Percentiles rank a stretch among this genome's conserved stretches.
Conservation (phyloP, 2,329 filamentous ascomycete genomes). For the Fragosphaeria purpurea region DNA sequence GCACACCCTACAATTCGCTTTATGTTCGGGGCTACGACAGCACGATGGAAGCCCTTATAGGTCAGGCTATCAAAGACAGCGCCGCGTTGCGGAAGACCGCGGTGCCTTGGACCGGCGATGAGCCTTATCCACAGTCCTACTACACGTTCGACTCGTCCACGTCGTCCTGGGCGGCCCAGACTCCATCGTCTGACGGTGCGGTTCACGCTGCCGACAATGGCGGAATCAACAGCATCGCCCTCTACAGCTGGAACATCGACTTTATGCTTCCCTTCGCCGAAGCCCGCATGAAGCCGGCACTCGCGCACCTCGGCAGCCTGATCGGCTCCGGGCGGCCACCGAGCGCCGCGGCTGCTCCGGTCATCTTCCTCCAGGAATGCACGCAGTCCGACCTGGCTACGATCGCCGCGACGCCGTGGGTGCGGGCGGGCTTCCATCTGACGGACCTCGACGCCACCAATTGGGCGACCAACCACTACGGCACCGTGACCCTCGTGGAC, state of each 20-base stretch:
- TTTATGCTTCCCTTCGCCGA: conserved; percentile 23
- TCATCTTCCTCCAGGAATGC: conserved; percentile 47
- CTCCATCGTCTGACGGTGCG: neutral
- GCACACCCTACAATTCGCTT: no score
- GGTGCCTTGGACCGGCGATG: conserved; percentile 11
- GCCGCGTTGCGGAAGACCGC: conserved; percentile 4
- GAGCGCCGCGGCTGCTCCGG: conserved; percentile 14
- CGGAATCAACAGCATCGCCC: conserved; percentile 15
- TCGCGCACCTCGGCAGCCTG: conserved; percentile 19
- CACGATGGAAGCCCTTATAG: no score
- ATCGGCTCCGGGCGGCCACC: conserved; percentile 1
- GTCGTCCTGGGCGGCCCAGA: conserved; percentile 6
- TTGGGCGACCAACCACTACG: conserved; percentile 39
- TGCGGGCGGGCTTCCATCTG: conserved; percentile 35
- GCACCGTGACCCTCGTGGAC: conserved; percentile 43
- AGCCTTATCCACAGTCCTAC: conserved; percentile 14
- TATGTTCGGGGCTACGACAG: no score
- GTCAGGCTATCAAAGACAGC: no score
- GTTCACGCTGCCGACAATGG: no score
- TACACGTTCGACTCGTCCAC: conserved; percentile 9
- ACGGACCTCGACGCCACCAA: conserved; percentile 33
- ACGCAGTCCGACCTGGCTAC: conserved; percentile 31
- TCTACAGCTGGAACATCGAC: conserved; percentile 28
- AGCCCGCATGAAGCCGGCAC: conserved; percentile 22
- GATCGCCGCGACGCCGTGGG: conserved; percentile 35